Evolutionary conservation across 257 asterid species (phyloP).

Genomic region (Nicotiana tomentosiformis): DNA sequence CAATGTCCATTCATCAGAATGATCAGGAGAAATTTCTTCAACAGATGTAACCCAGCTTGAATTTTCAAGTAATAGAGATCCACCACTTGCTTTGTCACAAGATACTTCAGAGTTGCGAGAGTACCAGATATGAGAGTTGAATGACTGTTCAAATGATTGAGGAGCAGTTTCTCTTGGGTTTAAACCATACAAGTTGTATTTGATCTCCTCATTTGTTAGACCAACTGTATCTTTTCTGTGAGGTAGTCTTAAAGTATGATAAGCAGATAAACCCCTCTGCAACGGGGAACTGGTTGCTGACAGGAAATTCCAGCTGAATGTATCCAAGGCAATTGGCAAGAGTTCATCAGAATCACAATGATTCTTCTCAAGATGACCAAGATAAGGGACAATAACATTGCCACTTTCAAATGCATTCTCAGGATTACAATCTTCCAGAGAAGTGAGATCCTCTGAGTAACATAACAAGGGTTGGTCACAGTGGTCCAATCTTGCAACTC

Average conservation of each 20-base stretch:
- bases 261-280: slow-evolving; percentile 19
- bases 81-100: slow-evolving; percentile 21
- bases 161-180: slow-evolving; percentile 14
- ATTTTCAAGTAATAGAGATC: slow-evolving; percentile 36
- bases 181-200: slow-evolving; percentile 8
- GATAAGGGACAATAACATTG: slow-evolving; percentile 16
- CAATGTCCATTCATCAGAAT: slow-evolving; percentile 25
- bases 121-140: slow-evolving; percentile 17
- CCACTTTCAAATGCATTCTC: slow-evolving; percentile 15
- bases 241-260: slow-evolving; percentile 32
- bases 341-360: slow-evolving; percentile 15
- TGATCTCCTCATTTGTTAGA: slow-evolving; percentile 17
- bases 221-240: slow-evolving; percentile 18
- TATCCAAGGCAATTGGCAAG: slow-evolving; percentile 12
- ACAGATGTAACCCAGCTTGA: slow-evolving; percentile 25
- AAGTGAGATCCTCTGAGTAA: slow-evolving; percentile 20
- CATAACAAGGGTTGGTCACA: slow-evolving; percentile 29
- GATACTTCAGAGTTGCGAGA: slow-evolving; percentile 23
- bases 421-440: slow-evolving; percentile 24
- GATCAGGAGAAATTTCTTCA: slow-evolving; percentile 24
- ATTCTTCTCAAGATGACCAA: slow-evolving; percentile 24
- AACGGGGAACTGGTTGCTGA: slow-evolving; percentile 22
- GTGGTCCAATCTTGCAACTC: slow-evolving; percentile 21
- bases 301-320: slow-evolving; percentile 28
- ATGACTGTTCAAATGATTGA: slow-evolving; percentile 20